phyloP scores from a whole-genome alignment of 78 protist genomes.

The Dictyostelium discoideum region DNA sequence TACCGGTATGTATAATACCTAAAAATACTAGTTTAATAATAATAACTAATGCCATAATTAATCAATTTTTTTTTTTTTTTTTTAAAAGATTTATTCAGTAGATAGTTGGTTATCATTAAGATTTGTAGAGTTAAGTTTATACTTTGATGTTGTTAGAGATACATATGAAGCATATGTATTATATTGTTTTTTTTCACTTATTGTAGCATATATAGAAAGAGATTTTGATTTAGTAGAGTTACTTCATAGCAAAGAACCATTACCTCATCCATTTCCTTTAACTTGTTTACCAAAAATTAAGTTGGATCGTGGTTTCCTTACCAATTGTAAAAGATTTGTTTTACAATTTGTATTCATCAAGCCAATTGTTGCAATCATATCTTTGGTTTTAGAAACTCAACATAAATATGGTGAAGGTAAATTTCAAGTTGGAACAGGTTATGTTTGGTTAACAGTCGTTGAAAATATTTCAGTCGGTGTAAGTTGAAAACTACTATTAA shows the following conservation, averaged over 20 bases:
- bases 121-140: conserved; percentile 43
- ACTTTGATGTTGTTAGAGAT: conserved; percentile 81
- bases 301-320: conserved; percentile 48
- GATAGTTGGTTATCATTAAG: conserved; percentile 73
- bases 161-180: conserved; percentile 83
- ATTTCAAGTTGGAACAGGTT: conserved; percentile 45
- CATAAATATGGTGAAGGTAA: conserved; percentile 65
- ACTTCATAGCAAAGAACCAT: conserved; percentile 61
- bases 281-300: conserved; percentile 44
- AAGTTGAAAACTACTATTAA: neutral
- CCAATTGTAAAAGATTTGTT: conserved; percentile 67
- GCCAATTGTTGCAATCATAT: conserved; percentile 50
- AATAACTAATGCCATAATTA: neutral
- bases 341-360: conserved; percentile 78
- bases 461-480: conserved; percentile 72
- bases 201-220: conserved; percentile 65
- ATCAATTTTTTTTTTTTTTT: neutral
- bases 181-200: conserved; percentile 71
- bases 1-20: conserved; percentile 50
- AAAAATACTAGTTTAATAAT: too few relatives aligned
- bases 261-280: conserved; percentile 41
- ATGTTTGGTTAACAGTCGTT: conserved; percentile 56
- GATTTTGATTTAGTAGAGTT: conserved; percentile 49
- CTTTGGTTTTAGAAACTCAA: conserved; percentile 27
- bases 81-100: conserved; percentile 49